A percentile compares a stretch with the other conserved stretches of the same genome.
Conservation (phyloP, 2,329 filamentous ascomycete genomes). For the Fusarium gaditjirri region DNA sequence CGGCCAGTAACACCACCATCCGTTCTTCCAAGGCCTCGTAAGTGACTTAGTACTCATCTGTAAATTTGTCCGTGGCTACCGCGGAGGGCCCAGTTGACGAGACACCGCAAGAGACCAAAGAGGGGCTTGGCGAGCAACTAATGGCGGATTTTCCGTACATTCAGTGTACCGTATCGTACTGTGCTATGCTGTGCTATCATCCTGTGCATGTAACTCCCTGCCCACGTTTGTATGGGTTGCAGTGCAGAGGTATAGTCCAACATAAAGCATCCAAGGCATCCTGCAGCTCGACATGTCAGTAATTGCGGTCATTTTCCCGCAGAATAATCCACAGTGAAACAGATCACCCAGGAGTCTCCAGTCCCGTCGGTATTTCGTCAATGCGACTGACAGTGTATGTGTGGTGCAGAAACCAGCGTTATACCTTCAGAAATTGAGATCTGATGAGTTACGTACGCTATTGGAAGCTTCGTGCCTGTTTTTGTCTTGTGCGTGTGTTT, state of each 20-base stretch:
- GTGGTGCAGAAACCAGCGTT: slow-evolving; percentile 20
- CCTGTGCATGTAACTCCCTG: slow-evolving; percentile 4
- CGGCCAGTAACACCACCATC: slow-evolving; percentile 8
- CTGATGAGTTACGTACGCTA: slow-evolving; percentile 27
- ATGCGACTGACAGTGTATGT: slow-evolving; percentile 19
- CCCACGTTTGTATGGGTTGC: slow-evolving; percentile 27
- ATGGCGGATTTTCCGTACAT: not conserved
- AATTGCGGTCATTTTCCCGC: slow-evolving; percentile 34
- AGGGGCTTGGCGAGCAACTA: not conserved
- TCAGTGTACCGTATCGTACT: not conserved
- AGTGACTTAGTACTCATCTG: not conserved
- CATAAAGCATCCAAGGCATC: slow-evolving; percentile 14
- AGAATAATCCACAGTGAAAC: slow-evolving; percentile 18
- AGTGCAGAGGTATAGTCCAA: slow-evolving; percentile 9
- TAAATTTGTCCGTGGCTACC: slow-evolving; percentile 1
- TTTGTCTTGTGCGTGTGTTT: slow-evolving; percentile 15
- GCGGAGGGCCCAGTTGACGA: not conserved
- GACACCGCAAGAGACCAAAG: not conserved
- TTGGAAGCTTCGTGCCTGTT: slow-evolving; percentile 28
- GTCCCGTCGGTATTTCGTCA: slow-evolving; percentile 29
- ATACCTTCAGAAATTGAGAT: slow-evolving; percentile 41
- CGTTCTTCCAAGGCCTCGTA: not conserved
- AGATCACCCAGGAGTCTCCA: not conserved
- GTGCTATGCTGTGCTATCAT: not conserved
- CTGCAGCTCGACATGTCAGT: slow-evolving; percentile 11